These are phyloP conservation scores for Xylaria sp. DNA, from an alignment of 2,329 filamentous ascomycete species.

Conservation along the genomic window DNA sequence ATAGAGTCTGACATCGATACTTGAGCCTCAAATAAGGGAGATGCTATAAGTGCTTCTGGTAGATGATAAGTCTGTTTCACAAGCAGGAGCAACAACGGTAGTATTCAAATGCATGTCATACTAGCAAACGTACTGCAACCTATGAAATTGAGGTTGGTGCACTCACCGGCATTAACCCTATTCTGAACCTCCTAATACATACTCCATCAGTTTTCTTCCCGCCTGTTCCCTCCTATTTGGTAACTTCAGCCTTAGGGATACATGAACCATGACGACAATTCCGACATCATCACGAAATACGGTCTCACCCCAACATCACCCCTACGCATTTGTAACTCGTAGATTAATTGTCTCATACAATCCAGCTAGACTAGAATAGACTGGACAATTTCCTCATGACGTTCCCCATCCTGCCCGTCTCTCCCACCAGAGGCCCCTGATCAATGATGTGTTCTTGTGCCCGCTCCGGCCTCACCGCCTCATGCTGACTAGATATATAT, in stretches of 20 bases:
- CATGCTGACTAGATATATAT: slow-evolving; percentile 20
- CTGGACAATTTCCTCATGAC: not conserved
- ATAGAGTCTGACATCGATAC: not conserved
- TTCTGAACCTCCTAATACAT: not conserved
- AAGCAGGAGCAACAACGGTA: not conserved
- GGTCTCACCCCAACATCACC: not conserved
- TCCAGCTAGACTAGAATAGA: not conserved
- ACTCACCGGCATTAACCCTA: not conserved
- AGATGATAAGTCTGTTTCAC: not conserved
- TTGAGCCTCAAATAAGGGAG: not conserved
- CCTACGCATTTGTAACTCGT: not conserved
- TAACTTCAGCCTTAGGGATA: not conserved
- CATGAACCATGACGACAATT: not conserved
- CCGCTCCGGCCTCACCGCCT: slow-evolving; percentile 27
- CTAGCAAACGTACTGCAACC: not conserved
- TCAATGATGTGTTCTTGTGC: slow-evolving; percentile 4
- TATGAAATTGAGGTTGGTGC: not conserved
- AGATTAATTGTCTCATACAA: not conserved
- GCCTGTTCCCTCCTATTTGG: not conserved
- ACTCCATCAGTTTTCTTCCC: not conserved
- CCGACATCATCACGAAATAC: not conserved
- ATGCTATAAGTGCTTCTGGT: not conserved
- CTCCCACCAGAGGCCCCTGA: too few relatives aligned
- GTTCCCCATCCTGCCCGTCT: not conserved
- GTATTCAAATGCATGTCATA: not conserved